Evolutionary conservation across 2,329 filamentous ascomycete genomes (phyloP).

Genomic region (Fusarium temperatum): DNA sequence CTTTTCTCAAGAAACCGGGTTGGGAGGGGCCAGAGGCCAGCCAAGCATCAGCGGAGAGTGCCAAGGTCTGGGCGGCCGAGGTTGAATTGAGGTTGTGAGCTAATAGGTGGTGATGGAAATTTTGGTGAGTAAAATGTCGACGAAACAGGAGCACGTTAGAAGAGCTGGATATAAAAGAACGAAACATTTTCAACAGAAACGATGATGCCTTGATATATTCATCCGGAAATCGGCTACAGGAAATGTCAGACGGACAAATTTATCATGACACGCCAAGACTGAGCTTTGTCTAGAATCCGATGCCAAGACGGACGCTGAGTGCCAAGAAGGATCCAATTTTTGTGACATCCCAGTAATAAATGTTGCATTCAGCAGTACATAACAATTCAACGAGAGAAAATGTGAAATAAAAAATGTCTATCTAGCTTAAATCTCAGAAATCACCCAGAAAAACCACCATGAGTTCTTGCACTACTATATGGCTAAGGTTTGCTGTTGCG

Average conservation of each 20-base stretch:
- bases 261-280: slow-evolving; percentile 33
- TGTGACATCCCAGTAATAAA: background rate
- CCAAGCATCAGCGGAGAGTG: slow-evolving; percentile 29
- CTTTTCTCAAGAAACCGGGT: slow-evolving; percentile 4
- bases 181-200: background rate
- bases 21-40: slow-evolving; percentile 20
- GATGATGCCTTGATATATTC: background rate
- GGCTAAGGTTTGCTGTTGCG: background rate
- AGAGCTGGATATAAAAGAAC: background rate
- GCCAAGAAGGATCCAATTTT: slow-evolving; percentile 16
- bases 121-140: background rate
- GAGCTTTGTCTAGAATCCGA: slow-evolving; percentile 14
- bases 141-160: background rate
- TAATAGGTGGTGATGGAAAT: background rate
- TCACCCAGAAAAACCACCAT: too few species aligned
- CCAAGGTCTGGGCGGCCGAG: slow-evolving; percentile 39
- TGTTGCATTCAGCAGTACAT: background rate
- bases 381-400: background rate
- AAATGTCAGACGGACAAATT: background rate
- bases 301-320: slow-evolving; percentile 25
- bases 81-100: background rate
- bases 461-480: background rate
- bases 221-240: background rate
- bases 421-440: background rate
- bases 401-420: background rate